Percentiles rank a stretch among this genome's conserved stretches.
Evolutionary conservation across 805 yeast species (phyloP).

Genomic region (Brettanomyces bruxellensis): DNA sequence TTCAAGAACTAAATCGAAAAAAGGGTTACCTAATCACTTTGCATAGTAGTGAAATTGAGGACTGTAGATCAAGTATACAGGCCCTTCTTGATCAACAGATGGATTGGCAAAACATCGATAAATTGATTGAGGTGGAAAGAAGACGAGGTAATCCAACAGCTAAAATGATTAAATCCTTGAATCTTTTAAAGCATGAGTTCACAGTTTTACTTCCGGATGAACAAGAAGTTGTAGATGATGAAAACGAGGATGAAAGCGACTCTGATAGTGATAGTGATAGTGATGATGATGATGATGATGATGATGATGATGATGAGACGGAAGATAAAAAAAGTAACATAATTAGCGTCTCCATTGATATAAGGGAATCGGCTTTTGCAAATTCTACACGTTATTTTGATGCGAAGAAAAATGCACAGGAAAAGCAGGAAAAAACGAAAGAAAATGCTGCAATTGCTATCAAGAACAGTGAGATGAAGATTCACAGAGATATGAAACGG

Average conservation of each 20-base stretch:
- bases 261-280: conserved; percentile 22
- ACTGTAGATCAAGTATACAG: conserved; percentile 61
- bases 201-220: conserved; percentile 42
- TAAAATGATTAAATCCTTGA: conserved; percentile 54
- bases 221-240: conserved; percentile 30
- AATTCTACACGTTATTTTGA: conserved; percentile 80
- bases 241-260: conserved; percentile 16
- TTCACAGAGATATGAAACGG: conserved; percentile 60
- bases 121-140: conserved; percentile 61
- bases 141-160: conserved; percentile 59
- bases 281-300: conserved; percentile 18
- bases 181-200: conserved; percentile 60
- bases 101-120: conserved; percentile 91
- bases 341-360: conserved; percentile 55
- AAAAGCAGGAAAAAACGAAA: conserved; percentile 74
- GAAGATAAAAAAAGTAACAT: conserved; percentile 12
- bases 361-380: conserved; percentile 72
- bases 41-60: conserved; percentile 62
- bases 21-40: conserved; percentile 69
- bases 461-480: conserved; percentile 72
- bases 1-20: conserved; percentile 52
- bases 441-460: conserved; percentile 70
- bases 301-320: neutral
- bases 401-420: conserved; percentile 62
- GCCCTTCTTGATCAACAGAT: conserved; percentile 67